Percentiles rank a stretch among this genome's conserved stretches.
Conservation (phyloP, 805 yeast genomes). For the Candida michaelii region DNA sequence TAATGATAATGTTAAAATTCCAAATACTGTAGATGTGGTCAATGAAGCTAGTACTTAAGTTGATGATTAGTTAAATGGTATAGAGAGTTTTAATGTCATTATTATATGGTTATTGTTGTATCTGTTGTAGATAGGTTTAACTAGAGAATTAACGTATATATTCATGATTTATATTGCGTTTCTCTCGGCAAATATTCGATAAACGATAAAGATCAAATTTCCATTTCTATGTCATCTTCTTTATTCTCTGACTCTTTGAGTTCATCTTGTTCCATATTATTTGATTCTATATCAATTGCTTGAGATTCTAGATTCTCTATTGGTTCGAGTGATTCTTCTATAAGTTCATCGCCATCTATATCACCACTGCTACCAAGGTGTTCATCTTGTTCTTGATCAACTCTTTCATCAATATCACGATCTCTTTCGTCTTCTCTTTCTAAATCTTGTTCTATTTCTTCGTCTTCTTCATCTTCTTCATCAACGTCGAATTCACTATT, state of each 20-base stretch:
- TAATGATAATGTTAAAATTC: neutral
- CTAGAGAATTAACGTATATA: conserved; percentile 3
- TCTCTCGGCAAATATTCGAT: too few relatives aligned
- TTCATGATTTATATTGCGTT: conserved; percentile 6
- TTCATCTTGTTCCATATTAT: neutral
- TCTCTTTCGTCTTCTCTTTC: conserved; percentile 1
- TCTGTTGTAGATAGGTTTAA: neutral
- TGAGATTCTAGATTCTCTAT: neutral
- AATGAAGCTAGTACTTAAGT: conserved; percentile 1
- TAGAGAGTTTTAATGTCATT: neutral
- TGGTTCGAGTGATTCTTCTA: neutral
- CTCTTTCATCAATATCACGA: neutral
- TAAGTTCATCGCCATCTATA: neutral
- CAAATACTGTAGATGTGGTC: conserved; percentile 8
- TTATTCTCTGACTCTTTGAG: neutral
- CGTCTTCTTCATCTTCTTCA: conserved; percentile 13
- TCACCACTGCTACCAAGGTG: neutral
- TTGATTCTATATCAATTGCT: neutral
- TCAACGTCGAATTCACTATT: conserved; percentile 18
- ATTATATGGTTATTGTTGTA: neutral
- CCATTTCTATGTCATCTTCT: conserved; percentile 8
- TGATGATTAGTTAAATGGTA: neutral
- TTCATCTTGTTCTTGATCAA: neutral
- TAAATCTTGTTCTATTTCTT: conserved; percentile 2
- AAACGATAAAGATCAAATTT: too few relatives aligned